Percentiles rank a stretch among this genome's conserved stretches.
These are phyloP conservation scores for Termitomyces sp. DNA, from an alignment of 768 basidiomycete species.

Conservation along the genomic window DNA sequence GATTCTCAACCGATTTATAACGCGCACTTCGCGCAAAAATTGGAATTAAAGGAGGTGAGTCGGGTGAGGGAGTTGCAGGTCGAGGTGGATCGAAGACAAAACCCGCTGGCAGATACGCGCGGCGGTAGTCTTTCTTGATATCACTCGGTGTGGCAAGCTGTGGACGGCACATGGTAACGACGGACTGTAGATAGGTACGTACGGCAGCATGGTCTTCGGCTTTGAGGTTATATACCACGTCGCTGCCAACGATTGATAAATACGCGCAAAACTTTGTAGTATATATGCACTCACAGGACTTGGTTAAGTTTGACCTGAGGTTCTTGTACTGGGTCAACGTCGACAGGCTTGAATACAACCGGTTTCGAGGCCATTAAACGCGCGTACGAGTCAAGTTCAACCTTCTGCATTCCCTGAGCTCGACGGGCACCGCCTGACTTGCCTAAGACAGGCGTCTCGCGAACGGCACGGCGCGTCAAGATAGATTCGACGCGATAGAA, in stretches of 20 bases:
- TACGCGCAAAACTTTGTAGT: neutral
- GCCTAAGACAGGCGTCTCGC: conserved; percentile 45
- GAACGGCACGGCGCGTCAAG: conserved; percentile 40
- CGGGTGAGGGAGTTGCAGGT: conserved; percentile 11
- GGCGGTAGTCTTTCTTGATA: conserved; percentile 7
- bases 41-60: conserved; percentile 26
- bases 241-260: conserved; percentile 1
- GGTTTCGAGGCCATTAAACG: conserved; percentile 16
- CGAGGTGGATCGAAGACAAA: conserved; percentile 20
- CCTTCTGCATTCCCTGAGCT: neutral
- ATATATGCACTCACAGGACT: conserved; percentile 34
- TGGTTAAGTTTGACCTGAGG: conserved; percentile 28
- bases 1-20: neutral
- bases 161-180: conserved; percentile 5
- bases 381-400: conserved; percentile 20
- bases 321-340: conserved; percentile 27
- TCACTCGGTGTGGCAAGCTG: neutral
- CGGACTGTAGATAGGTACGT: conserved; percentile 15
- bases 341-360: conserved; percentile 18
- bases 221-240: conserved; percentile 15
- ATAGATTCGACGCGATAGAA: conserved; percentile 40
- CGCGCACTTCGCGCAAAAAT: conserved; percentile 26
- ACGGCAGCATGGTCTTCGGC: conserved; percentile 18
- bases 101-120: conserved; percentile 11
- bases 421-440: conserved; percentile 9